Evolutionary conservation across 208 protist genomes (phyloP).

Genomic region (Leishmania amazonensis): DNA sequence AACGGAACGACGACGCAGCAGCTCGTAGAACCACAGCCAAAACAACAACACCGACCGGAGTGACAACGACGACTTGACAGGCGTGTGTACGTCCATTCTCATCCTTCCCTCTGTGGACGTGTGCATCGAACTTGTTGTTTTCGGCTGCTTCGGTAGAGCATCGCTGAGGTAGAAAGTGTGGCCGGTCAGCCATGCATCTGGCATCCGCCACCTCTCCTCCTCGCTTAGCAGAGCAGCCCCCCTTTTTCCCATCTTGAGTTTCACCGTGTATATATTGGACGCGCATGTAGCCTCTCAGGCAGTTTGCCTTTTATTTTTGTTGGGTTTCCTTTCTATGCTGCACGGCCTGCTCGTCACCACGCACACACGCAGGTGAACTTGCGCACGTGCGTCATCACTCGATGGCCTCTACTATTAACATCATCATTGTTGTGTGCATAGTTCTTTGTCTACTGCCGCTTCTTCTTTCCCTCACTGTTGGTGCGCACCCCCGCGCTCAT

Average conservation of each 20-base stretch:
- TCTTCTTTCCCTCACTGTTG: not conserved
- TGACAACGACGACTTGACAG: not conserved
- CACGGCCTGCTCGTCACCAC: not conserved
- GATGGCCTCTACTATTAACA: not conserved
- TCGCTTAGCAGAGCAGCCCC: not conserved
- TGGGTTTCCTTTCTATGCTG: not conserved
- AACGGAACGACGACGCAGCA: not conserved
- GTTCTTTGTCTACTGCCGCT: not conserved
- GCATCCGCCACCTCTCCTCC: not conserved
- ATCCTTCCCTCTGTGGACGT: not conserved
- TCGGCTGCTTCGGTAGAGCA: not conserved
- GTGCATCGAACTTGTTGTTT: not conserved
- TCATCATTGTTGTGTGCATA: not conserved
- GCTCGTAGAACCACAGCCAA: not conserved
- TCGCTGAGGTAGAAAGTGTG: not conserved
- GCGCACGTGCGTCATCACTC: not conserved
- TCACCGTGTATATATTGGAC: not conserved
- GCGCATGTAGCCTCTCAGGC: not conserved
- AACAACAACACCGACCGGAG: not conserved
- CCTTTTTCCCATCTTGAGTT: not conserved
- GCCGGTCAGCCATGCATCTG: not conserved
- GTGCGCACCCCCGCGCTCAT: not conserved
- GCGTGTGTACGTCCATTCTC: not conserved
- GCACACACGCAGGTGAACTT: not conserved
- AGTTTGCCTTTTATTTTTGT: slow-evolving; percentile 7